Base-by-base conservation (phyloP, 768 basidiomycete species). In the Kwoniella botswanensis region DNA sequence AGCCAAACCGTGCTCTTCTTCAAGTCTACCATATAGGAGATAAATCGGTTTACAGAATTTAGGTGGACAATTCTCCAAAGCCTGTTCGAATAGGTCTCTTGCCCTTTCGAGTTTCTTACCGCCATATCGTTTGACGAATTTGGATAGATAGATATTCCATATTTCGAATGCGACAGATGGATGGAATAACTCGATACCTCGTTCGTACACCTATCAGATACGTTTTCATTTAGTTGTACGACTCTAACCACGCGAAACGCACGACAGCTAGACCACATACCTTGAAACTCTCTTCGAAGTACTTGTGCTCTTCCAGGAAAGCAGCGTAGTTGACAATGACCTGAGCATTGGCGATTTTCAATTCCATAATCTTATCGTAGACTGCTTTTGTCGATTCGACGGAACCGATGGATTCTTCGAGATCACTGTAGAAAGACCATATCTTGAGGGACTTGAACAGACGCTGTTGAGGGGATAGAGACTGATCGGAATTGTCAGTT, bases 271-370 rank as follows among this genome's bases (percentile, higher is more conserved):
- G 93, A 26, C 21, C 9, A 58, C 57, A 26, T 12, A 58, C 59
- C 88, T 94, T 97, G 89, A 98, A 99, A 83, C 93, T 93, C 78
- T 98, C 97, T 77, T 99, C 97, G 84, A 92, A 99, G 84, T 98
- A 99, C 75, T 94, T 89, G 85, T 98, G 96, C 82, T 98, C 96
- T 82, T 98, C 96, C 59, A 99, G 85, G 87, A 98, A 99, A 4
- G 92, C 89, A 2, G 97, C 95, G 72, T 95, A 98, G 83, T 99
- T 98, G 84, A 98, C 89, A 76, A 98, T 95, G 73, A 95, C 88
- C 81, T 99, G 97, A 3, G 97, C 96, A 80, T 98, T 99, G 15
- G 97, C 97, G 64, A 99, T 99, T 64, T 94, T 91, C 73, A 99
- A 87, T 73, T 94, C 94, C 77, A 98, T 86, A 65, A 99, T 97